These are phyloP conservation scores for Penicillium digitatum DNA, from an alignment of 2,329 filamentous ascomycete genomes.

Conservation along the genomic window DNA sequence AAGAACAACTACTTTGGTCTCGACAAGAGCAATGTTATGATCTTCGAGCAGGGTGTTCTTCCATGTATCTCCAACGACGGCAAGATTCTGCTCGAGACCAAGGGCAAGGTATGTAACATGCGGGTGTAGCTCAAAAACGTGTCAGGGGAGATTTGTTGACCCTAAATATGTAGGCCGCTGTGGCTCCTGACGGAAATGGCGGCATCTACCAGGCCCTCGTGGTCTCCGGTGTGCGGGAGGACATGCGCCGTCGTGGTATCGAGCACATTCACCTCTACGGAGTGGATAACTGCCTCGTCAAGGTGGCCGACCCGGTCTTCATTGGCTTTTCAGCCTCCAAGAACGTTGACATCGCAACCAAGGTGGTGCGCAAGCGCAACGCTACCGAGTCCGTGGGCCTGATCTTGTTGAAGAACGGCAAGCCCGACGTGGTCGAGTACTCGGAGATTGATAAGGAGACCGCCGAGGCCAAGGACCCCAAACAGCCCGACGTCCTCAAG, in stretches of 20 bases:
- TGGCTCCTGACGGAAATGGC: conserved; percentile 95
- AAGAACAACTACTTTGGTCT: conserved; percentile 89
- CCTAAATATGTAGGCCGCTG: conserved; percentile 61
- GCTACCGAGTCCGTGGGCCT: conserved; percentile 94
- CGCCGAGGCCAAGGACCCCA: conserved; percentile 81
- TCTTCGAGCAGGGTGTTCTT: conserved; percentile 95
- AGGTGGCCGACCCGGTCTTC: conserved; percentile 94
- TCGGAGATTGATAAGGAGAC: conserved; percentile 88
- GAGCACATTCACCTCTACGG: conserved; percentile 97
- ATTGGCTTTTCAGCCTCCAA: conserved; percentile 87
- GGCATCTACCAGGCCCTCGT: conserved; percentile 92
- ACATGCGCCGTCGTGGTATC: conserved; percentile 85
- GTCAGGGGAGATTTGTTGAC: background rate
- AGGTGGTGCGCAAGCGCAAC: conserved; percentile 97
- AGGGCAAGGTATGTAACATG: conserved; percentile 60
- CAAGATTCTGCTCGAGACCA: conserved; percentile 91
- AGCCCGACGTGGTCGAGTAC: conserved; percentile 97
- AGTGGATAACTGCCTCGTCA: conserved; percentile 98
- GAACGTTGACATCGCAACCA: conserved; percentile 92
- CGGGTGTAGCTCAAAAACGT: background rate
- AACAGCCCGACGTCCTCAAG: conserved; percentile 76
- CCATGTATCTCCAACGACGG: conserved; percentile 97
- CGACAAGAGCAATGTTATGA: conserved; percentile 74
- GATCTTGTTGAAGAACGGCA: conserved; percentile 91
- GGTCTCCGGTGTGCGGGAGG: conserved; percentile 71